Conservation (phyloP, 768 basidiomycete species). For the Gloeopeniophorella convolvens region DNA sequence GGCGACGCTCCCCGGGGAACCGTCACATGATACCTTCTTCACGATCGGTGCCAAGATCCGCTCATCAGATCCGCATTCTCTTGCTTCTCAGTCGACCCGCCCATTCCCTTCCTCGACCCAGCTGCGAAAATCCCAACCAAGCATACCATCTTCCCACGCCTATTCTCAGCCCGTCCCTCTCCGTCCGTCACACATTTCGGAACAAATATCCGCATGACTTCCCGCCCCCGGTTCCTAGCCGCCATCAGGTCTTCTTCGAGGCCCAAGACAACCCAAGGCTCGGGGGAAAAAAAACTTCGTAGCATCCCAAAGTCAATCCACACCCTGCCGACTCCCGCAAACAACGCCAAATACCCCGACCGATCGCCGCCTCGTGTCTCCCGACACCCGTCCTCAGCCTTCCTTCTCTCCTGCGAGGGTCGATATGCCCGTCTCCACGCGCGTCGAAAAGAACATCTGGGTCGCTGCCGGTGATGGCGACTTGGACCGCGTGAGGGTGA, state of each 20-base stretch:
- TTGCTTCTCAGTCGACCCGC: conserved; percentile 3
- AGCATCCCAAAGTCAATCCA: too few relatives aligned
- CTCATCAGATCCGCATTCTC: conserved; percentile 9
- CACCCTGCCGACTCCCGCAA: not conserved
- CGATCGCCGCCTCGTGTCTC: not conserved
- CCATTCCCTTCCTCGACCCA: not conserved
- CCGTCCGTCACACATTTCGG: too few relatives aligned
- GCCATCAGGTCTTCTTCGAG: too few relatives aligned
- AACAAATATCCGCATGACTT: too few relatives aligned
- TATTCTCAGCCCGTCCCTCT: not conserved
- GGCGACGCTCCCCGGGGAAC: conserved; percentile 17
- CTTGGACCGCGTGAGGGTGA: conserved; percentile 64
- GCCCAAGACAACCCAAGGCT: too few relatives aligned
- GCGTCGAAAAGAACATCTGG: conserved; percentile 69
- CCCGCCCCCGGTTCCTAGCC: too few relatives aligned
- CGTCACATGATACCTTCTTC: conserved; percentile 21
- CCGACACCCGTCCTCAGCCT: too few relatives aligned
- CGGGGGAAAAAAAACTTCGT: too few relatives aligned
- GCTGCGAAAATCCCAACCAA: not conserved
- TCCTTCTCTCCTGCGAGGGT: too few relatives aligned
- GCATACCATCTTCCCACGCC: not conserved
- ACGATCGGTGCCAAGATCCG: conserved; percentile 19
- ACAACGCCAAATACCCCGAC: conserved; percentile 3
- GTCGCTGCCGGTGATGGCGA: conserved; percentile 91
- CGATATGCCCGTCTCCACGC: conserved; percentile 30